phyloP scores from a whole-genome alignment of 768 basidiomycete species.

The Macrolepiota dolichaula region DNA sequence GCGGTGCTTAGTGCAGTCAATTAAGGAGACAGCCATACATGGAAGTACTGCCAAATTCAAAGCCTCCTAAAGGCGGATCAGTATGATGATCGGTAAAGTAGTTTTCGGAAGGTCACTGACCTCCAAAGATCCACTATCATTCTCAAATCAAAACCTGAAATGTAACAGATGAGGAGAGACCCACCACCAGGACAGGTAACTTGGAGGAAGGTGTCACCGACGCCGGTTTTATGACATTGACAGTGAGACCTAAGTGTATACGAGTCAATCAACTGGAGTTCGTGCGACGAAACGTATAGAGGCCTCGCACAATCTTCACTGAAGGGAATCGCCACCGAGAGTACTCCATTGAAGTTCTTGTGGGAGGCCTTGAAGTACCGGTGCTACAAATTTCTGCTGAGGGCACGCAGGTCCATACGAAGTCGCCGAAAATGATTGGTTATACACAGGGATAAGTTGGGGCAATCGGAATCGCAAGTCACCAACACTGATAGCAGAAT shows the following conservation, averaged over 20 bases:
- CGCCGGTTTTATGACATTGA: constrained; percentile 39
- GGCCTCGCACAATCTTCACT: constrained; percentile 43
- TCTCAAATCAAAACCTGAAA: background rate
- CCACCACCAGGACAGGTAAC: constrained; percentile 53
- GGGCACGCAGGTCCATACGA: constrained; percentile 42
- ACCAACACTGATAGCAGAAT: constrained; percentile 24
- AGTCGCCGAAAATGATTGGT: constrained; percentile 29
- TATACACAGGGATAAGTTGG: constrained; percentile 31
- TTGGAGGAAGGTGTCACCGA: constrained; percentile 34
- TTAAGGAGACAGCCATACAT: constrained; percentile 21
- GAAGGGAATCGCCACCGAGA: constrained; percentile 24
- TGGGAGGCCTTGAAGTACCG: constrained; percentile 29
- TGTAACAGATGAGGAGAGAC: background rate
- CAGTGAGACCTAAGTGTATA: constrained; percentile 38
- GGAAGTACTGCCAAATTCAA: constrained; percentile 35
- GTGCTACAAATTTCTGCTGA: constrained; percentile 37
- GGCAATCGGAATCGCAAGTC: constrained; percentile 40
- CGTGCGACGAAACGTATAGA: background rate
- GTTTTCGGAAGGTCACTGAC: constrained; percentile 17
- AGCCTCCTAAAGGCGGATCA: constrained; percentile 31
- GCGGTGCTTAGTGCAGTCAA: background rate
- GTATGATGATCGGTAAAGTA: background rate
- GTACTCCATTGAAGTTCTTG: constrained; percentile 29
- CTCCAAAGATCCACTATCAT: constrained; percentile 50
- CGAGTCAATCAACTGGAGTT: background rate